Evolutionary conservation across 805 yeast species (phyloP), one percentile per base, ranked within the genome.

Genomic region (Deakozyma indianensis): DNA sequence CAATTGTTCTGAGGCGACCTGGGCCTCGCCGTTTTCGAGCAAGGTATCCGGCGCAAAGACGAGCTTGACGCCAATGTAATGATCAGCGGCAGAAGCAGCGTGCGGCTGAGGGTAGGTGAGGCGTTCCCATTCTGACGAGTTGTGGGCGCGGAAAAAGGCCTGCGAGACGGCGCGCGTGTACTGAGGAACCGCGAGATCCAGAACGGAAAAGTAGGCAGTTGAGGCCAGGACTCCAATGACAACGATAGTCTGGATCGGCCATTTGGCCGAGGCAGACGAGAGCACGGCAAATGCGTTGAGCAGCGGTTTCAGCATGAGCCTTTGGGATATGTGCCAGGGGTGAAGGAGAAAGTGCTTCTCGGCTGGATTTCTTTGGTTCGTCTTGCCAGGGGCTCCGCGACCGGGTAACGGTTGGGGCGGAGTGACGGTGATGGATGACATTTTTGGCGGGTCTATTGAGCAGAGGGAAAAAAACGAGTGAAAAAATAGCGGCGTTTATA

Each of bases 221-320:
- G 95, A 80, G 2, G 94, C 92, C 35, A 85, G 60, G 43, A 87
- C 64, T 14, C 90, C 71, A 3, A 86, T 74, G 47, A 76, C 56
- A 42, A 86, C 76, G 45, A 88, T 78, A 45, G 86, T 74, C 63
- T 88, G 97, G 53, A 90, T 84, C 16, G 98, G 98, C 57, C 79
- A 74, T 48, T 75, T 74, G 14, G 95, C 92, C 45, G 90, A 76
- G 21, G 71, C 60, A 47, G 61, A 65, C 11, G 76, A 71, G 29
- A 66, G 46, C 47, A 66, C 67, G 41, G 83, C 81, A 45, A 77
- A 54, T 23, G 41, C 28, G 28, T 22, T 44, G 32, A 44, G 18
- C 23, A 16, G 41, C 41, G 32, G 38, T 25, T 25, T 25, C 14
- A 25, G 28, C 28, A 25, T 25, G n/a, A n/a, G n/a, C n/a, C n/a